Evolutionary conservation across 495 filamentous ascomycete genomes (phyloP), one percentile per base, ranked within the genome.

Genomic region (Lophiotrema nucula): DNA sequence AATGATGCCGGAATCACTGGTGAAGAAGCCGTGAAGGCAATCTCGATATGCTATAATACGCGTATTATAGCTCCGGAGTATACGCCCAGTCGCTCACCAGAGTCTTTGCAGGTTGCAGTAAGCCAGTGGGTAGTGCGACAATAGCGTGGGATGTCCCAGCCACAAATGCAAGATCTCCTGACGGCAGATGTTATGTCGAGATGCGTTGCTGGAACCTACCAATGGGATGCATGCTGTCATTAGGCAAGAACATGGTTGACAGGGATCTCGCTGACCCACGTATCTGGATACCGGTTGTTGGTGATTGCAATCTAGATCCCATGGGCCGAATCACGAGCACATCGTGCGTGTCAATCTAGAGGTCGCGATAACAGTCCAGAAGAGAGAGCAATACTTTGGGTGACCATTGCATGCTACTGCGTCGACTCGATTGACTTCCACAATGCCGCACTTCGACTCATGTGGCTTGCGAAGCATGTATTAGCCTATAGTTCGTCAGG

Each of bases 21-120:
- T 6, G 18, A 15, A 12, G 15, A 27, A 24, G 10, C 47, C 19
- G 26, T 16, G 12, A 13, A 27, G 15, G 3, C 12, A 55, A 55
- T 55, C 16, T 55, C n/a, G 51, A 22, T 2, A 22, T 31, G 15
- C 51, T 55, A 55, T 55, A 55, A 55, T 55, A 55, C 24, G 39
- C 39, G 24, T 33, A 26, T 28, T 53, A 55, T 55, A 55, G 24
- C 22, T 6, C 51, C 41, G 12, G 39, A 44, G 39, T 25, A 33
- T 41, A 21, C 11, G 27, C 6, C 35, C 19, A 41, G 3, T n/a
- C n/a, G 33, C 39, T 10, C 15, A 25, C n/a, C 8, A 8, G 31
- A 8, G 8, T 19, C 18, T 18, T 19, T 42, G 49, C 33, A 52
- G 15, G 16, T n/a, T 3, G 10, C 49, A 39, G 49, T 18, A 18